Base-by-base conservation (phyloP, 495 filamentous ascomycete species). In the Penicillium paradoxum region DNA sequence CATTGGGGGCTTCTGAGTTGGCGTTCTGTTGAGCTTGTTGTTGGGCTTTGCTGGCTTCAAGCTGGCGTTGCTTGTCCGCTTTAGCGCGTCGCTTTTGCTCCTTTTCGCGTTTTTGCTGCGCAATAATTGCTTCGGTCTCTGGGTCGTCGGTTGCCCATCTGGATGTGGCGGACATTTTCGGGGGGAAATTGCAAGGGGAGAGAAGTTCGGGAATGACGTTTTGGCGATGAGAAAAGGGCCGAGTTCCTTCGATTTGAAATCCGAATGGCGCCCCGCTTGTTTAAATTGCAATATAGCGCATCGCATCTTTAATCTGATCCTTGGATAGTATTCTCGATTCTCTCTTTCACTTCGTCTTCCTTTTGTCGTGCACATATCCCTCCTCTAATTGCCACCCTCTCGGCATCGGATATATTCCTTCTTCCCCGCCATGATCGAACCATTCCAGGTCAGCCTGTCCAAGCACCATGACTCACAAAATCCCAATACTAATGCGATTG, bases 21-120 rank as follows among this genome's bases (percentile, higher is more conserved):
- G 15, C 55, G 25, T 58, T 34, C 44, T 60, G 54, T 55, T 58
- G 49, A 33, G 58, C 24, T 51, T 57, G 52, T 51, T 57, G 52
- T 27, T 27, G 24, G 55, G 70, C 70, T 52, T 67, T 73, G 46
- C 44, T 58, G 40, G 79, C 80, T 60, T 91, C 85, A 24, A 81
- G 78, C 58, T 83, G 84, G 59, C 85, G 85, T 60, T 90, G 86
- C 66, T 89, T 91, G 56, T 88, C 86, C n/a, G 83, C 87, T 67
- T 95, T 97, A 27, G 83, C 71, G 45, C 86, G 84, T 70, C 86
- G 90, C 73, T 91, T 95, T 52, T 88, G 84, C 66, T 96, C 92
- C 71, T 95, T 96, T 62, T 95, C 91, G 57, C 79, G 78, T 73
- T 89, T 95, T 37, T 81, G 78, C 61, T 85, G 82, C 15, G 85